A percentile compares a stretch with the other conserved stretches of the same genome.
These are phyloP conservation scores for Eustoma russellianum DNA, from an alignment of 257 asterid genomes.

Conservation along the genomic window DNA sequence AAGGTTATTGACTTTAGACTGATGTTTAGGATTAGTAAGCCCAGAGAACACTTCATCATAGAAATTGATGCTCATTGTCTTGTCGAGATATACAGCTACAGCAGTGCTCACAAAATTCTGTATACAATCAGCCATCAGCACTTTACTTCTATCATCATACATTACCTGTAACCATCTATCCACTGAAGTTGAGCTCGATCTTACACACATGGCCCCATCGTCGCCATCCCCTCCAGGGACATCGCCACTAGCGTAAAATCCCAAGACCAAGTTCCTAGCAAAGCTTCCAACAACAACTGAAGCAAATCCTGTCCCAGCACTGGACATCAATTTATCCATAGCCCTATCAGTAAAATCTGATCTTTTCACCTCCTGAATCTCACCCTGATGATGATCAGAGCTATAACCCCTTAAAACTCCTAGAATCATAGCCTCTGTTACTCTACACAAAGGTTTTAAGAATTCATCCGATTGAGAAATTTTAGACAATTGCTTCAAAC, in stretches of 20 bases:
- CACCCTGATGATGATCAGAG: slow-evolving; percentile 20
- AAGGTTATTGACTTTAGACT: slow-evolving; percentile 43
- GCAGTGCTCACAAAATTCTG: slow-evolving; percentile 78
- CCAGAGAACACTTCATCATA: slow-evolving; percentile 81
- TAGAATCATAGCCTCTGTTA: slow-evolving; percentile 50
- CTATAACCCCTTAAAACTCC: slow-evolving; percentile 70
- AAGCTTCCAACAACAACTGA: slow-evolving; percentile 79
- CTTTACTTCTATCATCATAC: slow-evolving; percentile 52
- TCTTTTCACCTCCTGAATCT: slow-evolving; percentile 29
- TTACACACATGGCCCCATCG: slow-evolving; percentile 13
- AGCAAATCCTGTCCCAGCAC: slow-evolving; percentile 75
- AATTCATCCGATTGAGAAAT: slow-evolving; percentile 64
- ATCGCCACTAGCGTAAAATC: slow-evolving; percentile 29
- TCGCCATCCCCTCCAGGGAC: slow-evolving; percentile 26
- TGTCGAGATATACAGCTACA: slow-evolving; percentile 80
- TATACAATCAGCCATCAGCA: slow-evolving; percentile 64
- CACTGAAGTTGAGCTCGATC: slow-evolving; percentile 24
- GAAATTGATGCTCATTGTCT: slow-evolving; percentile 75
- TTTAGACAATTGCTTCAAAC: slow-evolving; percentile 78
- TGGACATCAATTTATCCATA: slow-evolving; percentile 71
- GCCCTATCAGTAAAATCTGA: slow-evolving; percentile 41
- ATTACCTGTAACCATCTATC: slow-evolving; percentile 53
- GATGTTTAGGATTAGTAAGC: slow-evolving; percentile 87
- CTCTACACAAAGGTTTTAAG: slow-evolving; percentile 33
- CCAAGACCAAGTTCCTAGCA: slow-evolving; percentile 80